Evolutionary conservation across 345 rosid species (phyloP), one percentile per base, ranked within the genome.

Genomic region (Fremontodendron californicum): DNA sequence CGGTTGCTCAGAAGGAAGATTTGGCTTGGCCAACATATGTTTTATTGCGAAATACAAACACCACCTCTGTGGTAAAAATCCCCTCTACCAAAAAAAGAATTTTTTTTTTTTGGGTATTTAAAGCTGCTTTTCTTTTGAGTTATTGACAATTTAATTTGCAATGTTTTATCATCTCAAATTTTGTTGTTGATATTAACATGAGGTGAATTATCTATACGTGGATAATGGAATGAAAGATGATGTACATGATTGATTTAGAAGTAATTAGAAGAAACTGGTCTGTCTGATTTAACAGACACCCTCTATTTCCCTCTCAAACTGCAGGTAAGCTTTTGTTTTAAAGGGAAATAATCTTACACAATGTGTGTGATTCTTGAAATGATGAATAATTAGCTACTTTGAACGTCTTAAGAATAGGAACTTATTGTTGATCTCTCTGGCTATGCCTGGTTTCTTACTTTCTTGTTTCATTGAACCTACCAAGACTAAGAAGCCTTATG

Each of bases 11-110:
- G 78, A 90, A 89, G 82, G 96, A 92, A 82, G 90, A 89, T 78
- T 83, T 95, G 82, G 99, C 99, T 49, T 95, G 99, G 99, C 90
- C 91, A 23, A 90, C 92, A 0, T 92, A 92, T 73, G 90, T 90
- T 83, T 82, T 96, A 67, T 77, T 96, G 82, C 86, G 94, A 66
- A 96, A 96, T 81, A 90, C 99, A 62, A 90, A 87, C 81, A 82
- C 93, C 75, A 76, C 81, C 23, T 89, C 93, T 46, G 92, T 84
- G 94, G 98, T 96, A 87, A 71, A 25, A 51, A 33, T 51, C 29
- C 25, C 18, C 43, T 19, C 13, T 66, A 4, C 9, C 1, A 21
- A 12, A 10, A 42, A 9, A 27, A 16, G 8, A 31, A 13, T n/a
- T n/a, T n/a, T n/a, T n/a, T 21, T 11, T 23, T 45, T 68, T 23